A percentile compares a stretch with the other conserved stretches of the same genome.
These are phyloP conservation scores for Pyrenophora teres DNA, from an alignment of 2,329 filamentous ascomycete species.

Conservation along the genomic window DNA sequence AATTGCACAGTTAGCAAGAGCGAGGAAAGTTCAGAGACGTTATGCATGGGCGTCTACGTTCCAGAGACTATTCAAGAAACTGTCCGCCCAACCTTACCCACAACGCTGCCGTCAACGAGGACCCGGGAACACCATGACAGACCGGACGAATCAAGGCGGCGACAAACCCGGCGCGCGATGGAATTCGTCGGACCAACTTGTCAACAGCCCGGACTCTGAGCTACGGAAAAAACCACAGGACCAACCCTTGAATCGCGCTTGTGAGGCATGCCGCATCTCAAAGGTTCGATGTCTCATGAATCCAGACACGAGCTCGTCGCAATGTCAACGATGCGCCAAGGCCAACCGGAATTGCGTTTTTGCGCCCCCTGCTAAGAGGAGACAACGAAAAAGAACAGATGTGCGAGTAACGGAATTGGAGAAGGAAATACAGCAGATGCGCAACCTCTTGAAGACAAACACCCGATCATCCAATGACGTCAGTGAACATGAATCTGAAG, in stretches of 20 bases:
- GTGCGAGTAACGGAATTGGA: slow-evolving; percentile 45
- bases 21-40: background rate
- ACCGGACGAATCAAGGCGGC: slow-evolving; percentile 10
- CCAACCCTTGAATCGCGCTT: slow-evolving; percentile 42
- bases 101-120: background rate
- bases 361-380: slow-evolving; percentile 42
- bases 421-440: slow-evolving; percentile 45
- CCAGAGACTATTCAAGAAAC: background rate
- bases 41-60: slow-evolving; percentile 1
- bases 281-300: slow-evolving; percentile 44
- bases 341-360: slow-evolving; percentile 41
- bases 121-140: slow-evolving; percentile 13
- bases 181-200: slow-evolving; percentile 20
- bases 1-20: slow-evolving; percentile 15
- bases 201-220: slow-evolving; percentile 20
- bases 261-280: slow-evolving; percentile 44
- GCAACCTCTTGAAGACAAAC: slow-evolving; percentile 34
- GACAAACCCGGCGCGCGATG: slow-evolving; percentile 12
- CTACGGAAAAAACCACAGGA: slow-evolving; percentile 30
- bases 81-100: background rate
- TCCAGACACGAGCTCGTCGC: slow-evolving; percentile 29
- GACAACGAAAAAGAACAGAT: slow-evolving; percentile 45
- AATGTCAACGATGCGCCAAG: slow-evolving; percentile 45
- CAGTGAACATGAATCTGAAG: slow-evolving; percentile 37
- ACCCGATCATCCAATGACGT: slow-evolving; percentile 28